These are phyloP conservation scores for Puccinia sorghi DNA, from an alignment of 1,284 basidiomycete genomes.

Conservation along the genomic window DNA sequence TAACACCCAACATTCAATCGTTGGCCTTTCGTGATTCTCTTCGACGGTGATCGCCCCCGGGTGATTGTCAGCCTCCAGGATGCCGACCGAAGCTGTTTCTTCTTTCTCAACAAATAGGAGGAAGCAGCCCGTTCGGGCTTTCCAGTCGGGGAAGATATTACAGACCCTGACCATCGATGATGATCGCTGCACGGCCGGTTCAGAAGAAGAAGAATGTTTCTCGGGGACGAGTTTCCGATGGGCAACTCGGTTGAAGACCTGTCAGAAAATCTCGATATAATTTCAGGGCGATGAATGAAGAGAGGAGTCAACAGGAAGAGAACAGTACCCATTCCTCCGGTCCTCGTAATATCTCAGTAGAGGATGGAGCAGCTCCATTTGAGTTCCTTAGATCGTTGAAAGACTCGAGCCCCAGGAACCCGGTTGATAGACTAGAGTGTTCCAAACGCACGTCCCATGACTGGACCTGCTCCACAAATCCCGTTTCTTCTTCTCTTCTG, in stretches of 20 bases:
- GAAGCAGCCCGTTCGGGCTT: slow-evolving; percentile 7
- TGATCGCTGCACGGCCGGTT: neutral
- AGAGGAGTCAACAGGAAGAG: neutral
- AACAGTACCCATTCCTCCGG: slow-evolving; percentile 25
- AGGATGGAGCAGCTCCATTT: neutral
- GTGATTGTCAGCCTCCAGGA: neutral
- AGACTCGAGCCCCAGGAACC: slow-evolving; percentile 21
- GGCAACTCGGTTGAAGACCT: slow-evolving; percentile 3
- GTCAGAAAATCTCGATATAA: neutral
- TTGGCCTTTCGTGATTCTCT: neutral
- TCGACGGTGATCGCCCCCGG: neutral
- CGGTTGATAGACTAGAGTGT: slow-evolving; percentile 4
- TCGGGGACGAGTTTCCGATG: slow-evolving; percentile 1
- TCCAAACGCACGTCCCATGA: slow-evolving; percentile 16
- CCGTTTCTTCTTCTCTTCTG: neutral
- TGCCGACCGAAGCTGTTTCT: neutral
- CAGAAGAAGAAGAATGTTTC: neutral
- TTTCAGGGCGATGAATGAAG: neutral
- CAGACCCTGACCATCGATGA: neutral
- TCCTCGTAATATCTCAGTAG: neutral
- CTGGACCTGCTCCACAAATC: neutral
- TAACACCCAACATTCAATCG: slow-evolving; percentile 30
- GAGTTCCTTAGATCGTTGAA: neutral
- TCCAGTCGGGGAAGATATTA: slow-evolving; percentile 12
- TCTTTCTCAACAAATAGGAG: slow-evolving; percentile 5